A percentile compares a stretch with the other conserved stretches of the same genome.
Conservation (phyloP, 192 early-diverging fungal genomes). For the Coemansia sp. region DNA sequence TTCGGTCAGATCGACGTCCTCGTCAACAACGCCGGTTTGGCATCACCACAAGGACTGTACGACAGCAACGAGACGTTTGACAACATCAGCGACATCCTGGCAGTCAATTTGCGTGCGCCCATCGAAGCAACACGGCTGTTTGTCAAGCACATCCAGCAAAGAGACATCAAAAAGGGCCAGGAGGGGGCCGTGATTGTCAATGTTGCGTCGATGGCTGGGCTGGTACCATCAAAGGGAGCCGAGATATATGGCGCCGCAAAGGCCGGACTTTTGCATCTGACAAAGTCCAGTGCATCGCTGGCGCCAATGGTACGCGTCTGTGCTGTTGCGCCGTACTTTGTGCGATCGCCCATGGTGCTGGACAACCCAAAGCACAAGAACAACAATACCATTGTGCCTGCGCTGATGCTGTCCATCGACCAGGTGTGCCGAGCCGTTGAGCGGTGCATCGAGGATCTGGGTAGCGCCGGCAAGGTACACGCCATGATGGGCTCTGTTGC, state of each 20-base stretch:
- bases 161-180: not conserved
- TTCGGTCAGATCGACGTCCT: conserved; percentile 37
- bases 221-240: conserved; percentile 37
- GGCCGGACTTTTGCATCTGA: conserved; percentile 39
- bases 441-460: conserved; percentile 19
- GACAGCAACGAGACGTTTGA: conserved; percentile 30
- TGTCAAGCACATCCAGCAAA: conserved; percentile 15
- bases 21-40: conserved; percentile 43
- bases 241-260: conserved; percentile 50
- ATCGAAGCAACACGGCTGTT: conserved; percentile 40
- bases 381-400: conserved; percentile 32
- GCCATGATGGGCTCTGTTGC: conserved; percentile 35
- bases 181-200: conserved; percentile 41
- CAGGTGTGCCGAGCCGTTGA: conserved; percentile 30
- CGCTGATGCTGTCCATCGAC: conserved; percentile 37
- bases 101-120: conserved; percentile 40
- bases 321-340: conserved; percentile 46
- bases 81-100: conserved; percentile 12
- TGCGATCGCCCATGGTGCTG: conserved; percentile 44
- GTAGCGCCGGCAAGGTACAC: conserved; percentile 21
- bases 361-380: conserved; percentile 46
- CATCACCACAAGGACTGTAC: conserved; percentile 31
- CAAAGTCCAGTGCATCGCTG: conserved; percentile 28
- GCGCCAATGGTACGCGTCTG: conserved; percentile 31
- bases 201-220: conserved; percentile 46